These are phyloP conservation scores for Huntiella abstrusa DNA, from an alignment of 2,329 filamentous ascomycete species.

Conservation along the genomic window DNA sequence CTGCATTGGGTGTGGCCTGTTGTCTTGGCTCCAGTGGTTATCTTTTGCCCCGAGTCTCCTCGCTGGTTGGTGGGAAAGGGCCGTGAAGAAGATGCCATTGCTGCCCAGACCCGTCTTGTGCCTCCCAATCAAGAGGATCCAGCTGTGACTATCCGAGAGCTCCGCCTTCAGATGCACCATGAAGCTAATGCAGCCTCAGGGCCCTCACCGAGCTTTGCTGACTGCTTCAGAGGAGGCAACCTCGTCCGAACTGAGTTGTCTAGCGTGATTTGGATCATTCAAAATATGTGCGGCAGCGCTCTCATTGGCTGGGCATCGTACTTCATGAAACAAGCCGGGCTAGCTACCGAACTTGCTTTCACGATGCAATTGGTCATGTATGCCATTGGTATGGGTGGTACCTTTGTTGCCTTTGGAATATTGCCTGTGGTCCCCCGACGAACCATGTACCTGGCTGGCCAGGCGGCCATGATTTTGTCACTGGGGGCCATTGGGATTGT, in stretches of 20 bases:
- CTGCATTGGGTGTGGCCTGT: conserved; percentile 27
- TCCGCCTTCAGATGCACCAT: conserved; percentile 8
- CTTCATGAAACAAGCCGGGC: conserved; percentile 20
- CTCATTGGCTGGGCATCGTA: conserved; percentile 21
- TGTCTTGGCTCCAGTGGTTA: conserved; percentile 19
- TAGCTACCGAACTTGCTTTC: conserved; percentile 15
- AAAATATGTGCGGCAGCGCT: conserved; percentile 16
- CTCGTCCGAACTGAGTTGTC: conserved; percentile 22
- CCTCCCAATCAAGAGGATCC: conserved; percentile 15
- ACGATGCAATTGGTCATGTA: conserved; percentile 17
- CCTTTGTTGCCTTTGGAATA: conserved; percentile 21
- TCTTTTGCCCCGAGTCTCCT: conserved; percentile 22
- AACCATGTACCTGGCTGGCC: conserved; percentile 22
- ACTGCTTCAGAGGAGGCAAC: conserved; percentile 25
- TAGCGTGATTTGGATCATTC: conserved; percentile 17
- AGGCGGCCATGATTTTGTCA: conserved; percentile 19
- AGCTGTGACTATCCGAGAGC: conserved; percentile 14
- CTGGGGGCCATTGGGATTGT: conserved; percentile 23
- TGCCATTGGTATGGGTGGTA: conserved; percentile 22
- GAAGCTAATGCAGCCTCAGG: conserved; percentile 1
- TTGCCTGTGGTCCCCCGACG: conserved; percentile 21
- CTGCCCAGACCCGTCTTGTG: conserved; percentile 15
- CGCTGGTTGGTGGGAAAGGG: conserved; percentile 27
- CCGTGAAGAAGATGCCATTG: conserved; percentile 15
- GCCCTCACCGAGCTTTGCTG: conserved; percentile 19